These are phyloP conservation scores for Cordia subcordata DNA, from an alignment of 257 asterid genomes.

Conservation along the genomic window DNA sequence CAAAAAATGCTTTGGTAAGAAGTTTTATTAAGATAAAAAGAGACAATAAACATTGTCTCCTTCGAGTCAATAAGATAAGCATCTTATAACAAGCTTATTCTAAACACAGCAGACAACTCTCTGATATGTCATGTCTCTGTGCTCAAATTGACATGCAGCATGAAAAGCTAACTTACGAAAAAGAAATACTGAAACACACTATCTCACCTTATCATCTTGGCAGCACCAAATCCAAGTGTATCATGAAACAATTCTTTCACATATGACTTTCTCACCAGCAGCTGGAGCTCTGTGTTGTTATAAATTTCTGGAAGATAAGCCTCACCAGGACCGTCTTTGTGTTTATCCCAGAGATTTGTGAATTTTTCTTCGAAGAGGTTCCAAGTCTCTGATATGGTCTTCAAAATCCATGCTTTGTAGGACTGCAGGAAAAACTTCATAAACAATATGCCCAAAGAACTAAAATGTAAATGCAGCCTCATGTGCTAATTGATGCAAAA, in stretches of 20 bases:
- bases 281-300: slow-evolving; percentile 56
- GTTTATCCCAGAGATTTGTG: slow-evolving; percentile 82
- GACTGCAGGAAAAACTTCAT: slow-evolving; percentile 31
- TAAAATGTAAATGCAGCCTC: too few relatives aligned
- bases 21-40: too few relatives aligned
- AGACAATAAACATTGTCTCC: too few relatives aligned
- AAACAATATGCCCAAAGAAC: too few relatives aligned
- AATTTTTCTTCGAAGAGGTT: slow-evolving; percentile 70
- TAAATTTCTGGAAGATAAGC: slow-evolving; percentile 89
- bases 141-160: not conserved
- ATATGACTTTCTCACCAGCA: slow-evolving; percentile 50
- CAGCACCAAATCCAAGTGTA: slow-evolving; percentile 89
- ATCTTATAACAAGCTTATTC: too few relatives aligned
- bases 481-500: too few relatives aligned
- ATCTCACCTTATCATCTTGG: slow-evolving; percentile 89
- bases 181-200: slow-evolving; percentile 1
- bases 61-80: too few relatives aligned
- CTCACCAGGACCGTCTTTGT: slow-evolving; percentile 88
- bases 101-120: too few relatives aligned
- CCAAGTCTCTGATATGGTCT: slow-evolving; percentile 85
- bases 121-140: too few relatives aligned
- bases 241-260: slow-evolving; percentile 81
- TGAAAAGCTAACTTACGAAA: not conserved
- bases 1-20: too few relatives aligned
- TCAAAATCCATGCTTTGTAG: slow-evolving; percentile 78